A percentile compares a stretch with the other conserved stretches of the same genome.
phyloP scores from a whole-genome alignment of 306 rosid genomes.

The Vigna angularis region DNA sequence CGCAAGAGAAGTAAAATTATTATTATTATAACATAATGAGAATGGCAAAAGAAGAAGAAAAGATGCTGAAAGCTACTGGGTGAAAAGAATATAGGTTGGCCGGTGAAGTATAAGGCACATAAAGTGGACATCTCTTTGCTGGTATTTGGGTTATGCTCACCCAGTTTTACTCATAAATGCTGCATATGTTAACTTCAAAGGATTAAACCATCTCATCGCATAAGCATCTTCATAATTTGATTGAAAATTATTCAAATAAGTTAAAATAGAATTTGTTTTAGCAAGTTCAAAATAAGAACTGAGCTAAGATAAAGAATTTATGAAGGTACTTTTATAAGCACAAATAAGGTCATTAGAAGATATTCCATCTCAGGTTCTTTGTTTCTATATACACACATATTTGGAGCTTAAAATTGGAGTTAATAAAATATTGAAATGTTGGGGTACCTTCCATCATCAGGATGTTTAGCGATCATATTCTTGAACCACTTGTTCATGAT shows the following conservation, averaged over 20 bases:
- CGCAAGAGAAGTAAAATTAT: neutral
- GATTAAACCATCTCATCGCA: neutral
- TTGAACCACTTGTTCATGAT: conserved; percentile 44
- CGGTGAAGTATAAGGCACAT: conserved; percentile 6
- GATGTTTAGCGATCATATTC: conserved; percentile 41
- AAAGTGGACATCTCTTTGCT: conserved; percentile 4
- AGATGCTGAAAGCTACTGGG: conserved; percentile 12
- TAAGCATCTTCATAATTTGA: neutral
- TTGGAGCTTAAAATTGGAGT: conserved; percentile 21
- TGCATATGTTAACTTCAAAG: neutral
- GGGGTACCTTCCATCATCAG: conserved; percentile 37
- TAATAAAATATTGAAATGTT: conserved; percentile 12
- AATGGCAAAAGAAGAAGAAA: conserved; percentile 4
- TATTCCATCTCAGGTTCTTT: neutral
- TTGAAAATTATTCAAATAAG: neutral
- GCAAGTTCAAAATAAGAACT: neutral
- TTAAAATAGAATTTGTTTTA: neutral
- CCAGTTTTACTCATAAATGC: neutral
- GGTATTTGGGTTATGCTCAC: neutral
- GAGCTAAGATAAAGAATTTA: neutral
- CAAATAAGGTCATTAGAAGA: neutral
- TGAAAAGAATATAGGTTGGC: conserved; percentile 10
- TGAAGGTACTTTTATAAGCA: neutral
- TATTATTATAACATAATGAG: neutral
- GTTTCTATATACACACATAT: no score